phyloP scores from a whole-genome alignment of 768 basidiomycete genomes.

The Tylopilus cervinicoccineus region DNA sequence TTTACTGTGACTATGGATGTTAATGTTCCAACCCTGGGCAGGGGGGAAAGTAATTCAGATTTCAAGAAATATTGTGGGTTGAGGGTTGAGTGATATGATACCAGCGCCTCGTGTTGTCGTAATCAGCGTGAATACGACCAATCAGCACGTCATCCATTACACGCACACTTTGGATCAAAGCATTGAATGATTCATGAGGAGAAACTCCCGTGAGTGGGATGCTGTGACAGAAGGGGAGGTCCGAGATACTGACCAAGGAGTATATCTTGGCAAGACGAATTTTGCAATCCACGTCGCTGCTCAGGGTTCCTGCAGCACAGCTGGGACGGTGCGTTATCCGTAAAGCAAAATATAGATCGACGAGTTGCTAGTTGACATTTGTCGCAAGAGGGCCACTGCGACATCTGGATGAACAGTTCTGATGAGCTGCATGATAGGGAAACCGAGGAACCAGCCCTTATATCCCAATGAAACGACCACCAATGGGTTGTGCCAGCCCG shows the following conservation, averaged over 20 bases:
- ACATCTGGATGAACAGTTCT: conserved; percentile 51
- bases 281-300: not conserved
- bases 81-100: conserved; percentile 22
- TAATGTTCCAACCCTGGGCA: conserved; percentile 25
- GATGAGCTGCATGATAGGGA: conserved; percentile 50
- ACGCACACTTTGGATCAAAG: not conserved
- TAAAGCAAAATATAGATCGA: conserved; percentile 34
- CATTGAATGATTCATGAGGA: not conserved
- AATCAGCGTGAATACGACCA: conserved; percentile 1
- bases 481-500: conserved; percentile 55
- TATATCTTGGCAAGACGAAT: not conserved
- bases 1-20: conserved; percentile 6
- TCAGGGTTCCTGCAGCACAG: not conserved
- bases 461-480: conserved; percentile 39
- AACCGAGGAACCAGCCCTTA: too few relatives aligned
- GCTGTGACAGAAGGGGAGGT: not conserved
- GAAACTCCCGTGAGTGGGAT: conserved; percentile 3
- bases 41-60: conserved; percentile 20
- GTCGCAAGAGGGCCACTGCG: conserved; percentile 41
- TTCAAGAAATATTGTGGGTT: conserved; percentile 20
- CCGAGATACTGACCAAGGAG: conserved; percentile 2
- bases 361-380: too few relatives aligned
- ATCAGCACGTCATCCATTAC: not conserved
- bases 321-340: conserved; percentile 6
- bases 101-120: conserved; percentile 13